Evolutionary conservation across 768 basidiomycete genomes (phyloP), one percentile per base, ranked within the genome.

Genomic region (Albatrellus ellisii): DNA sequence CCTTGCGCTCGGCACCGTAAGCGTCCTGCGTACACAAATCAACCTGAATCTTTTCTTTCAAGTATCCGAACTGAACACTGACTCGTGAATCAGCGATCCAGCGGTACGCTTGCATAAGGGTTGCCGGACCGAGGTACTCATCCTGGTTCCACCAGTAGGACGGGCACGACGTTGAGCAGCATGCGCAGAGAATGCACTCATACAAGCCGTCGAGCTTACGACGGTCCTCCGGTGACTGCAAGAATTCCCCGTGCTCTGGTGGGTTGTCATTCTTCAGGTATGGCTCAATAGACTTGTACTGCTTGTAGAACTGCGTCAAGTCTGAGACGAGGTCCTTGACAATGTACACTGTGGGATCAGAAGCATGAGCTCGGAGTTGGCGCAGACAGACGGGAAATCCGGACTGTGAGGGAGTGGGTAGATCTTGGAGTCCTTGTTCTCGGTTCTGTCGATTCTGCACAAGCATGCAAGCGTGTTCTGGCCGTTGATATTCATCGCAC

Each of bases 121-220:
- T 91, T 1, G 94, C 94, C 5, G 94, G 94, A 26, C 94, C 92
- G 29, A 99, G 82, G 62, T 99, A 99, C 61, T 90, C 85, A 57
- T 97, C 91, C 63, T 91, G 89, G 66, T 97, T 98, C 94, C 94
- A 98, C 94, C 94, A 97, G 64, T 98, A 95, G 24, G 81, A 85
- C 4, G 94, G 94, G 72, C 94, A 99, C 33, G 85, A 86, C 0
- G 94, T 98, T 32, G 91, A 91, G 68, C 94, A 99, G 65, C 95
- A 97, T 2, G 94, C 89, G 55, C 89, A 92, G 43, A 92, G 77
- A 49, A 94, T 97, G 61, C 92, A 92, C 62, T 97, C 95, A 67
- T 98, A 99, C 67, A 98, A 76, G 37, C 75, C 75, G 53, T 77
- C 94, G 14, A 99, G 79, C 64, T 97, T 98, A 70, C 77, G 78